phyloP scores from a whole-genome alignment of 2,329 filamentous ascomycete genomes.

The Clonostachys rosea region DNA sequence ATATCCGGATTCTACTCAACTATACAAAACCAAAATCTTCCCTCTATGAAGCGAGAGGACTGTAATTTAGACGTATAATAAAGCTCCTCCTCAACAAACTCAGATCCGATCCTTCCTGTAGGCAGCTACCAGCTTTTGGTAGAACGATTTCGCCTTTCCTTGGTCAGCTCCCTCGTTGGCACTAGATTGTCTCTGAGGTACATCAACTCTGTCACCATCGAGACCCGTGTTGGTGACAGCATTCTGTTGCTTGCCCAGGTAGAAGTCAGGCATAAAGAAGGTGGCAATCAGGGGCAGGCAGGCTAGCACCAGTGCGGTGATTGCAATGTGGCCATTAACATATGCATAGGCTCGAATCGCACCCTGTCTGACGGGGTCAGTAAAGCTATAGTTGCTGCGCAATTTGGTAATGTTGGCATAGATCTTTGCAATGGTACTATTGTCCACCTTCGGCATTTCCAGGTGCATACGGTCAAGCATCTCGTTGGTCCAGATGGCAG shows the following conservation, averaged over 20 bases:
- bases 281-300: conserved; percentile 23
- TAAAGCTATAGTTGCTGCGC: conserved; percentile 20
- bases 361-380: conserved; percentile 26
- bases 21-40: no score
- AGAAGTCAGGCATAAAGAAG: conserved; percentile 34
- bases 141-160: conserved; percentile 3
- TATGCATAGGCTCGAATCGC: conserved; percentile 26
- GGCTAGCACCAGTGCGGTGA: conserved; percentile 19
- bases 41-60: no score
- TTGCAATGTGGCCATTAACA: conserved; percentile 27
- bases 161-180: neutral
- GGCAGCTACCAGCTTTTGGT: conserved; percentile 1
- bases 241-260: conserved; percentile 25
- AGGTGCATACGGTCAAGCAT: conserved; percentile 23
- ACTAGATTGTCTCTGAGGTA: conserved; percentile 5
- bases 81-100: no score
- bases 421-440: conserved; percentile 15
- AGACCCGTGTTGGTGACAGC: conserved; percentile 24
- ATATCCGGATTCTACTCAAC: no score
- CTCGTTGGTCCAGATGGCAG: conserved; percentile 30
- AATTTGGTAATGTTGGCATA: conserved; percentile 27
- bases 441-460: conserved; percentile 18
- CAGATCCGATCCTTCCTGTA: conserved; percentile 5
- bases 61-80: no score
- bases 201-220: conserved; percentile 16